Base-by-base conservation (phyloP, 129 eudicot species). In the Cynara cardunculus region DNA sequence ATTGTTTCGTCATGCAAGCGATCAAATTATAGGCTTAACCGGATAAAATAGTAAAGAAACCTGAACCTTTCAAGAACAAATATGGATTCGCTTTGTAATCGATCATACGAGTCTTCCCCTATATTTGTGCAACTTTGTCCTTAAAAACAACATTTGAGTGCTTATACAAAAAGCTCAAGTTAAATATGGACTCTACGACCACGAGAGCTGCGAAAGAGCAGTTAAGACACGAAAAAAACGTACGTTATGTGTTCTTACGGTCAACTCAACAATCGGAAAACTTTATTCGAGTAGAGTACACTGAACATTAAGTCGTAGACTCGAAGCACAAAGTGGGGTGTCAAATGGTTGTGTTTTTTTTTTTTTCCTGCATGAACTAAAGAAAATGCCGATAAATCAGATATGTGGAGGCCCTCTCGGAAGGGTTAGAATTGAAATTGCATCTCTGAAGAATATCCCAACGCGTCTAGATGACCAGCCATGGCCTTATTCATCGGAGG, bases 401-500 rank as follows among this genome's bases (percentile, higher is more conserved):
- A 76, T 53, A 69, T 70, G 73, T 70, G 61, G 61, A 69, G 25
- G 30, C 77, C 72, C 49, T 35, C 35, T 59, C 78, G 24, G 41
- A 18, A 72, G 27, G 44, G 46, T 82, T 87, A 95, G 85, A 95
- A 95, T n/a, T 95, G 99, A 86, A 95, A 95, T 72, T 92, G 99
- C 99, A 95, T 92, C 76, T 87, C 94, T 0, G 97, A 34, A 7
- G 96, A 12, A 73, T 95, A 95, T 64, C 91, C 99, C 72, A 95
- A 87, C 3, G 90, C 97, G 7, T 95, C 97, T 69, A 95, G 94
- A 87, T 95, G 86, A 90, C 87, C 99, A 27, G 99, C 99, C 94
- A 95, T 95, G 78, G 99, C 99, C 86, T 95, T 95, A 93, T 95
- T 95, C 99, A 95, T 95, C 0, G 99, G 99, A 74, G 99, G 99